Percentiles rank a stretch among this genome's conserved stretches.
These are phyloP conservation scores for Huntiella abstrusa DNA, from an alignment of 2,329 filamentous ascomycete genomes.

Conservation along the genomic window DNA sequence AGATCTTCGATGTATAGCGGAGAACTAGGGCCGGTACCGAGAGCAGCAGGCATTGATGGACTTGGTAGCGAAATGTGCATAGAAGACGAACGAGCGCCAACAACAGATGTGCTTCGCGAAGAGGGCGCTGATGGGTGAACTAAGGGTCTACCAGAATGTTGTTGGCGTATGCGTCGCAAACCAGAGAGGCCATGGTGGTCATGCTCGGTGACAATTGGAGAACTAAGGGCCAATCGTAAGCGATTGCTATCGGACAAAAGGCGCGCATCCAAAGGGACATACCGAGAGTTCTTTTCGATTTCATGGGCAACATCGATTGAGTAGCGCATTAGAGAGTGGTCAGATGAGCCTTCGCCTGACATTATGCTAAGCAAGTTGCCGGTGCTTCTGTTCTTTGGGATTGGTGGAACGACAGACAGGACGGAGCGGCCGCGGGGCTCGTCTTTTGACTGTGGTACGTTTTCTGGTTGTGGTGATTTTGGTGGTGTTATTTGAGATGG, in stretches of 20 bases:
- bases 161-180: conserved; percentile 82
- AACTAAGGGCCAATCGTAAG: conserved; percentile 30
- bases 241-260: background rate
- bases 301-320: conserved; percentile 8
- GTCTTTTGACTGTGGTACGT: background rate
- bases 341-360: background rate
- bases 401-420: background rate
- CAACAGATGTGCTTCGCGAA: conserved; percentile 39
- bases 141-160: conserved; percentile 46
- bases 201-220: conserved; percentile 65
- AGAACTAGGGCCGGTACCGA: conserved; percentile 43
- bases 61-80: conserved; percentile 47
- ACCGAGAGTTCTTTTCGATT: conserved; percentile 8
- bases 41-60: conserved; percentile 29
- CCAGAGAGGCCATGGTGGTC: conserved; percentile 75
- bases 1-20: conserved; percentile 76
- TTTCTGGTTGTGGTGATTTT: conserved; percentile 2
- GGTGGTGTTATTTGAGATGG: background rate
- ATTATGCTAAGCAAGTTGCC: conserved; percentile 8
- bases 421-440: conserved; percentile 1
- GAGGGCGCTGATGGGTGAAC: conserved; percentile 47
- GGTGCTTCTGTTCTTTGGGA: conserved; percentile 10
- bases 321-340: conserved; percentile 7
- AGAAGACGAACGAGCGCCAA: conserved; percentile 49
- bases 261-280: background rate